Evolutionary conservation across 805 yeast genomes (phyloP).

Genomic region (Saccharomycopsis capsularis): DNA sequence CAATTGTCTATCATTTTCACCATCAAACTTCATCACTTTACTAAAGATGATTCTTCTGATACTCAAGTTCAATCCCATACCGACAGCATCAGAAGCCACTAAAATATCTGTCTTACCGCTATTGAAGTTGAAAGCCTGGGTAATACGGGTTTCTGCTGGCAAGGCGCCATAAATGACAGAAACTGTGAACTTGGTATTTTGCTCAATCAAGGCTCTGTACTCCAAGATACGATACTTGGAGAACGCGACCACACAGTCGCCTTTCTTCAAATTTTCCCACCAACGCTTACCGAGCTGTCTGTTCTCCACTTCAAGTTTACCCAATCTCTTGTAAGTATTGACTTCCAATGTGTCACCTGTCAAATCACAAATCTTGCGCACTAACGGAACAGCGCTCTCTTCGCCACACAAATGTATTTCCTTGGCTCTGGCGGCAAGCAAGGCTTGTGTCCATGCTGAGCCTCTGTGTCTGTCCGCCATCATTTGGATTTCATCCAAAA

Average conservation of each 20-base stretch:
- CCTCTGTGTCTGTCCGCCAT: conserved; percentile 75
- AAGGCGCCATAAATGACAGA: conserved; percentile 92
- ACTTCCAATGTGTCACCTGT: conserved; percentile 82
- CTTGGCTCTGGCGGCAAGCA: conserved; percentile 77
- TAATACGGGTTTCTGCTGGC: conserved; percentile 89
- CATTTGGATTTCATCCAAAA: conserved; percentile 96
- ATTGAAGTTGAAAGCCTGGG: conserved; percentile 77
- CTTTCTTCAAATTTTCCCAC: conserved; percentile 40
- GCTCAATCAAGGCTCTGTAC: conserved; percentile 63
- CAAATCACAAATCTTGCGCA: conserved; percentile 47
- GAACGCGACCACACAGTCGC: conserved; percentile 89
- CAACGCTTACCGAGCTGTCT: conserved; percentile 28
- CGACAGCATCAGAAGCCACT: conserved; percentile 95
- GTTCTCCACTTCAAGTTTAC: conserved; percentile 52
- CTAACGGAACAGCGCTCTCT: conserved; percentile 66
- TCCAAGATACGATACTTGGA: conserved; percentile 67
- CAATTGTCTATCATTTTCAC: conserved; percentile 40
- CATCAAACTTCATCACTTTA: conserved; percentile 63
- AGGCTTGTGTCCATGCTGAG: conserved; percentile 89
- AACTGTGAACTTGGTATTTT: conserved; percentile 53
- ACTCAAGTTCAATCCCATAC: conserved; percentile 90
- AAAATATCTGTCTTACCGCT: conserved; percentile 72
- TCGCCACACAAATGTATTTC: conserved; percentile 95
- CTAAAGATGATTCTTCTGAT: conserved; percentile 77
- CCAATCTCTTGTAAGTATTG: conserved; percentile 65